Base-by-base conservation (phyloP, 805 yeast genomes). In the Candida broadrunensis region DNA sequence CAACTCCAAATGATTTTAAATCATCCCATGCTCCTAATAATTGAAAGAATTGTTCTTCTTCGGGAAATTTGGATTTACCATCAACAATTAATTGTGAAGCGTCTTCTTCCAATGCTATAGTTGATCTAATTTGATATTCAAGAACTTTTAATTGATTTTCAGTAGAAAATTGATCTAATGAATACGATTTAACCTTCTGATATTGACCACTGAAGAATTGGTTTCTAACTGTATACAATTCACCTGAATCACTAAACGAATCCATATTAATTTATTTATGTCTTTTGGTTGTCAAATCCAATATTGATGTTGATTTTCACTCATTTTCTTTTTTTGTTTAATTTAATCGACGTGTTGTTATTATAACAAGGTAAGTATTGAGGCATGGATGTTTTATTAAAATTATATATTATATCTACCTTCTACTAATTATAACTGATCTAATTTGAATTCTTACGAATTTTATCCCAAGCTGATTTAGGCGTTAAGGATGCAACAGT, bases 121-220 rank as follows among this genome's bases (percentile, higher is more conserved):
- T 52, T 11, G 73, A 63, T 57, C 75, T 60, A 44, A 67, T 56
- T 51, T 69, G 70, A 47, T 44, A 67, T 38, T 64, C 71, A 44
- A 67, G 50, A n/a, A 63, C 73, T 43, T 67, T 65, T 35, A 65
- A 46, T 46, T 63, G 72, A 37, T 54, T 58, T 46, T 52, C 72
- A 4, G 42, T 57, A 16, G 70, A 58, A 46, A 68, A 72, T 37
- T 65, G 74, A 5, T 62, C 68, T 25, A 67, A 42, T 27, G 56
- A 33, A 38, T 72, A 67, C 5, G 64, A 55, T 35, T 65, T 50
- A 2, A 76, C 78, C 49, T 72, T 67, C 11, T 63, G 53, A 54
- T 71, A 77, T 51, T 79, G 81, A 37, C 81, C 80, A 11, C 84
- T 76, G 58, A 75, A 81, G 62, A 79, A 82, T 43, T 76, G 77